Base-by-base conservation (phyloP, 1,139 yeast genomes). In the Debaryomyces nepalensis region DNA sequence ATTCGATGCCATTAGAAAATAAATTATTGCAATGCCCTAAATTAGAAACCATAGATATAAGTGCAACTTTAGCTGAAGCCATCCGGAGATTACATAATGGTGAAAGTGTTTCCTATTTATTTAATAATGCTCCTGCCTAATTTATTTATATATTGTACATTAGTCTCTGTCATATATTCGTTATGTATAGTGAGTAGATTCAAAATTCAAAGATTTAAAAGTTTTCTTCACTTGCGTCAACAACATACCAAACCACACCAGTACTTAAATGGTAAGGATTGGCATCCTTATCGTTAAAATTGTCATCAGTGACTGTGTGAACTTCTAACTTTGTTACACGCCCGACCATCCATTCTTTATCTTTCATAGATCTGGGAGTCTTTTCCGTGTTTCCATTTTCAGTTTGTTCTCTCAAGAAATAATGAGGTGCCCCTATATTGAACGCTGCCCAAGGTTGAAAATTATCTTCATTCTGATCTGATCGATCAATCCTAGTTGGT, bases 21-120 rank as follows among this genome's bases (percentile, higher is more conserved):
- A 87, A 88, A 62, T 71, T 83, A 60, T 64, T 67, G 40, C 61
- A 67, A 42, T 90, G 97, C 61, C 82, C 87, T 30, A 87, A 84
- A 58, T 72, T 93, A 55, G 90, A 85, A 52, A 80, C 84, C 23
- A 81, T 93, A 50, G 99, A 93, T 66, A 82, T 93, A 44, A 82
- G 93, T 50, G 86, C 95, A 22, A 95, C 89, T 12, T 70, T 93
- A 47, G 98, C 98, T n/a, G 99, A 93, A 70, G 87, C 96, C 45
- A 87, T 93, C 49, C 84, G 99, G 70, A 84, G 99, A 61, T 77
- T 93, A 60, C 99, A 93, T 68, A 91, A 93, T 61, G 99, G 99
- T 61, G 99, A 93, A 70, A 85, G 95, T 70, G 90, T 90, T 42
- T 87, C 96, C 26, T 91, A 88, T 69, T 75, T 91, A 55, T 93